Conservation (phyloP, 108 stramenopile genomes). For the Cylindrotheca closterium region DNA sequence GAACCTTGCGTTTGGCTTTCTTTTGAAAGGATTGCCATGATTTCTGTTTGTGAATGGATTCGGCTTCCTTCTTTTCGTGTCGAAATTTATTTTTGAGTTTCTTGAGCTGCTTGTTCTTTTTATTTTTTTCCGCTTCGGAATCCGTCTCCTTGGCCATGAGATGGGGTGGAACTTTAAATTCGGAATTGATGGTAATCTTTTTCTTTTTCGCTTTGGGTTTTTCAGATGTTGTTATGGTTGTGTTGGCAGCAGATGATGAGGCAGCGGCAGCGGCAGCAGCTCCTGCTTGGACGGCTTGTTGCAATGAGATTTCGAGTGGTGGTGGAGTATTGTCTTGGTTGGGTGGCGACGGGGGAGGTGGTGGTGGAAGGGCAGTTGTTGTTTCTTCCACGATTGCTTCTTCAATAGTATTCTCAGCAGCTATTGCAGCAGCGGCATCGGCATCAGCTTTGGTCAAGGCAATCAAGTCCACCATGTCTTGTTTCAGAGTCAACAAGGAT, state of each 20-base stretch:
- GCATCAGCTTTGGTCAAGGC: constrained; percentile 29
- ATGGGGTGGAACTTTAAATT: constrained; percentile 75
- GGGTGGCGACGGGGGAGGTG: constrained; percentile 12
- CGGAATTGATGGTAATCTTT: constrained; percentile 44
- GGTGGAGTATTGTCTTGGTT: neutral
- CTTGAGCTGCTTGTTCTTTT: constrained; percentile 70
- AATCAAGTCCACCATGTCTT: constrained; percentile 75
- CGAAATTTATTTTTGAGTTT: constrained; percentile 74
- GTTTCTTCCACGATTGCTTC: neutral
- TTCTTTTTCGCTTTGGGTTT: constrained; percentile 24
- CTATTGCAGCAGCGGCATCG: constrained; percentile 3
- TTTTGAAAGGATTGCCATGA: constrained; percentile 82
- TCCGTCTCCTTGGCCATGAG: constrained; percentile 50
- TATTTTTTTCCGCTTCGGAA: constrained; percentile 56
- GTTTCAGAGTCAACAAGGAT: constrained; percentile 54
- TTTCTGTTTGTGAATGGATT: constrained; percentile 65
- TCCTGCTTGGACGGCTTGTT: neutral
- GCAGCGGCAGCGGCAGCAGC: constrained; percentile 17
- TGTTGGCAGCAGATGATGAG: constrained; percentile 1
- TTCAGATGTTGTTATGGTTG: constrained; percentile 1
- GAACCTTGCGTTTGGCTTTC: constrained; percentile 25
- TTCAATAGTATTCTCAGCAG: neutral
- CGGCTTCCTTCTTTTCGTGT: constrained; percentile 62
- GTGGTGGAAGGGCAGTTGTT: neutral
- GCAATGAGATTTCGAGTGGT: neutral